Conservation (phyloP, 768 basidiomycete genomes). For the Rhizopogon rudus region DNA sequence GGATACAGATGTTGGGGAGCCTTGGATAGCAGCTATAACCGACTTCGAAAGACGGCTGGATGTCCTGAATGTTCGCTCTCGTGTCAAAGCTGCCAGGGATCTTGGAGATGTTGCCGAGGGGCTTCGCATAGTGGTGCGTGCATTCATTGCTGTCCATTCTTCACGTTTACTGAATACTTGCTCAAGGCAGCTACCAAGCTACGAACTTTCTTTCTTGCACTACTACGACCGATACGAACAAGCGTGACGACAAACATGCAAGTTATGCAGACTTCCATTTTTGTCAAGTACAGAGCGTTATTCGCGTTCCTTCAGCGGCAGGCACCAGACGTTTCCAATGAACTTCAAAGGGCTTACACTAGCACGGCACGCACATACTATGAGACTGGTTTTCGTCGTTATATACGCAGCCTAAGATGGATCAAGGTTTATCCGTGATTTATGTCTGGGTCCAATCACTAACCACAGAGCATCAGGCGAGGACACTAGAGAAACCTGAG, state of each 20-base stretch:
- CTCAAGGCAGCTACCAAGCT: conserved; percentile 84
- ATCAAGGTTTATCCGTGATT: conserved; percentile 52
- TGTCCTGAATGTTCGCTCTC: conserved; percentile 62
- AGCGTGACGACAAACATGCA: conserved; percentile 92
- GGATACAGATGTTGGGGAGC: conserved; percentile 79
- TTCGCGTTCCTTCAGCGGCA: conserved; percentile 85
- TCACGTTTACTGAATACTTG: not conserved
- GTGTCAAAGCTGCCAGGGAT: conserved; percentile 85
- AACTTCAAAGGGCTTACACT: conserved; percentile 85
- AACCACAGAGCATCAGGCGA: conserved; percentile 37
- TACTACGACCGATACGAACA: conserved; percentile 76
- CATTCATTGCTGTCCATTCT: not conserved
- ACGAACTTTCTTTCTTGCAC: conserved; percentile 75
- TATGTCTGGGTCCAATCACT: not conserved
- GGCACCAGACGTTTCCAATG: conserved; percentile 74
- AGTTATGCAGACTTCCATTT: conserved; percentile 81
- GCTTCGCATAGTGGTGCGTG: conserved; percentile 77
- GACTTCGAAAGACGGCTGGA: conserved; percentile 77
- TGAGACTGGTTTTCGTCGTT: conserved; percentile 92
- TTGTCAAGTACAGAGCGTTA: conserved; percentile 78
- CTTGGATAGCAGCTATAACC: conserved; percentile 82
- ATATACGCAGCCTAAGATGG: conserved; percentile 73
- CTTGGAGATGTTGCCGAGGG: conserved; percentile 82
- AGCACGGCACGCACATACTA: conserved; percentile 85
- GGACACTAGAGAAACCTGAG: conserved; percentile 67